Conservation (phyloP, 2,329 filamentous ascomycete species). For the Falciphora oryzae region DNA sequence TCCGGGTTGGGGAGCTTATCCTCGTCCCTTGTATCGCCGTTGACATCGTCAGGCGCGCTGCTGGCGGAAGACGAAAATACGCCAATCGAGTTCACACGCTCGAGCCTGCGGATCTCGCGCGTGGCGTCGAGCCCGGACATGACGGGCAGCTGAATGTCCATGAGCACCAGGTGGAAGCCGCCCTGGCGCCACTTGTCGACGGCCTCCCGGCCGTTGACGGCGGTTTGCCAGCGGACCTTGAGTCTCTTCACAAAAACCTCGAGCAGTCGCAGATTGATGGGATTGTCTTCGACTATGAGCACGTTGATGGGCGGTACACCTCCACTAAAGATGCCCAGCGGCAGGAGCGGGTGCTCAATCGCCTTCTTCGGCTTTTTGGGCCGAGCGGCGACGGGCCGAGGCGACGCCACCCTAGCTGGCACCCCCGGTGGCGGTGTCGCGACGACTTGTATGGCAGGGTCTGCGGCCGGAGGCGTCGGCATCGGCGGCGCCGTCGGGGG, state of each 20-base stretch:
- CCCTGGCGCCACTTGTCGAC: slow-evolving; percentile 89
- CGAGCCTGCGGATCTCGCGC: slow-evolving; percentile 84
- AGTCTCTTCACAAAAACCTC: slow-evolving; percentile 94
- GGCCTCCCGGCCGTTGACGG: slow-evolving; percentile 89
- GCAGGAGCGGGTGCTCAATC: slow-evolving; percentile 39
- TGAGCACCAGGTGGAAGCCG: slow-evolving; percentile 91
- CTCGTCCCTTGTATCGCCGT: slow-evolving; percentile 49
- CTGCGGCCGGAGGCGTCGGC: slow-evolving; percentile 35
- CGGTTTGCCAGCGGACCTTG: slow-evolving; percentile 95
- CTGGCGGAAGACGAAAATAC: slow-evolving; percentile 71
- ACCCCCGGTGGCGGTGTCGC: slow-evolving; percentile 35
- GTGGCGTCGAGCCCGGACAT: slow-evolving; percentile 96
- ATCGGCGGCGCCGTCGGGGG: slow-evolving; percentile 13
- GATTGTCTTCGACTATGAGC: slow-evolving; percentile 96
- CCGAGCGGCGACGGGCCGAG: slow-evolving; percentile 36
- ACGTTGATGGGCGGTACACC: slow-evolving; percentile 94
- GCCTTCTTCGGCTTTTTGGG: slow-evolving; percentile 50
- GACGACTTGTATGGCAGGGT: slow-evolving; percentile 41
- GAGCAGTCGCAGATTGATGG: slow-evolving; percentile 89
- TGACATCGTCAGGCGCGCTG: slow-evolving; percentile 38
- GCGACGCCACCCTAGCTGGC: slow-evolving; percentile 40
- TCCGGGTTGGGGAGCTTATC: slow-evolving; percentile 63
- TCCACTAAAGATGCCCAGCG: slow-evolving; percentile 66
- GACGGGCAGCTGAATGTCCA: slow-evolving; percentile 96
- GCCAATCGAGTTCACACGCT: slow-evolving; percentile 86